Conservation (phyloP, 345 rosid species). For the Eucalyptus regnans region DNA sequence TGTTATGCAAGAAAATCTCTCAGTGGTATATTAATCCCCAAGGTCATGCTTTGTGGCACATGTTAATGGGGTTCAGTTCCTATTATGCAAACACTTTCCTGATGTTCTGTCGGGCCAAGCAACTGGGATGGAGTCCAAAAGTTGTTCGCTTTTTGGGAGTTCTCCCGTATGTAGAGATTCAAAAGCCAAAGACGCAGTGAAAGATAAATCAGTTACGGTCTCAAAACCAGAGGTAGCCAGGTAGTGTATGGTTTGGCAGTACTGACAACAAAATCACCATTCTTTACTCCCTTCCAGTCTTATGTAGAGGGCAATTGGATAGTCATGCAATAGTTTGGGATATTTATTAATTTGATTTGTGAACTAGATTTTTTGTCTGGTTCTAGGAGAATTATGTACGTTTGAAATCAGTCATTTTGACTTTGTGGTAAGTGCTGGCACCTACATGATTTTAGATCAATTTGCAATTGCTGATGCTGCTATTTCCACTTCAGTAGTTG, state of each 20-base stretch:
- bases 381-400: neutral
- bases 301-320: neutral
- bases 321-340: neutral
- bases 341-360: neutral
- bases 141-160: slow-evolving; percentile 37
- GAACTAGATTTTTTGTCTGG: neutral
- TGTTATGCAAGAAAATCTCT: slow-evolving; percentile 40
- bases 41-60: slow-evolving; percentile 90
- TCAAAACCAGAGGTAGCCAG: neutral
- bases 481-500: neutral
- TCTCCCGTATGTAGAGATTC: slow-evolving; percentile 66
- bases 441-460: neutral
- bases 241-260: neutral
- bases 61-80: slow-evolving; percentile 72
- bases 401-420: neutral
- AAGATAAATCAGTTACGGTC: neutral
- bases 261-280: neutral
- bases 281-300: neutral
- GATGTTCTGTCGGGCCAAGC: slow-evolving; percentile 95
- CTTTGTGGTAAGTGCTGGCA: neutral
- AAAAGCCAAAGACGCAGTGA: slow-evolving; percentile 59
- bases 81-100: slow-evolving; percentile 82
- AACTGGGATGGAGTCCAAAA: slow-evolving; percentile 63
- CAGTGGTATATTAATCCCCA: slow-evolving; percentile 68
- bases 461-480: neutral